Percentiles rank a stretch among this genome's conserved stretches.
phyloP scores from a whole-genome alignment of 192 early-diverging fungal genomes.

The Oehlia diaphana region DNA sequence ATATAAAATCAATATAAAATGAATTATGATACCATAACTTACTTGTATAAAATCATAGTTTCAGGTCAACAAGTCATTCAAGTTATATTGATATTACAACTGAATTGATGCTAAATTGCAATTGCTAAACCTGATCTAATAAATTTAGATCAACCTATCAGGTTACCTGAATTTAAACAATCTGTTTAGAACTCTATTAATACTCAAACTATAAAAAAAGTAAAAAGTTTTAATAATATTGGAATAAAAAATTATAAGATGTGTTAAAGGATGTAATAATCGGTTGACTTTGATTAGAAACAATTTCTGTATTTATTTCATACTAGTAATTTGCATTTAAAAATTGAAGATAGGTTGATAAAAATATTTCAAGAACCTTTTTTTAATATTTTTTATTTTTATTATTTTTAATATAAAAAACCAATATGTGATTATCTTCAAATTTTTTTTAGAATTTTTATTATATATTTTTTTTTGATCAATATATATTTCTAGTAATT shows the following conservation, averaged over 20 bases:
- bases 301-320: background rate
- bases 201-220: background rate
- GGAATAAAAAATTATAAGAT: background rate
- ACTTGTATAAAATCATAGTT: too few species aligned
- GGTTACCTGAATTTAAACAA: too few species aligned
- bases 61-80: too few species aligned
- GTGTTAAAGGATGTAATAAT: too few species aligned
- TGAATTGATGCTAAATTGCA: too few species aligned
- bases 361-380: background rate
- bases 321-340: background rate
- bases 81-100: too few species aligned
- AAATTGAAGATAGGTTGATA: background rate
- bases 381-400: background rate
- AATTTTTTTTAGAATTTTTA: background rate
- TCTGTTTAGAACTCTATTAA: too few species aligned
- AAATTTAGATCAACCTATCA: too few species aligned
- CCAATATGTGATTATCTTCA: background rate
- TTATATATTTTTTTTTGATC: background rate
- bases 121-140: too few species aligned
- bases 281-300: background rate
- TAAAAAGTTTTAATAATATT: background rate
- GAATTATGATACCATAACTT: too few species aligned
- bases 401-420: background rate
- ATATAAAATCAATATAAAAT: too few species aligned
- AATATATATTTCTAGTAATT: background rate